These are phyloP conservation scores for Udeniomyces megalosporus DNA, from an alignment of 768 basidiomycete species.

Conservation along the genomic window DNA sequence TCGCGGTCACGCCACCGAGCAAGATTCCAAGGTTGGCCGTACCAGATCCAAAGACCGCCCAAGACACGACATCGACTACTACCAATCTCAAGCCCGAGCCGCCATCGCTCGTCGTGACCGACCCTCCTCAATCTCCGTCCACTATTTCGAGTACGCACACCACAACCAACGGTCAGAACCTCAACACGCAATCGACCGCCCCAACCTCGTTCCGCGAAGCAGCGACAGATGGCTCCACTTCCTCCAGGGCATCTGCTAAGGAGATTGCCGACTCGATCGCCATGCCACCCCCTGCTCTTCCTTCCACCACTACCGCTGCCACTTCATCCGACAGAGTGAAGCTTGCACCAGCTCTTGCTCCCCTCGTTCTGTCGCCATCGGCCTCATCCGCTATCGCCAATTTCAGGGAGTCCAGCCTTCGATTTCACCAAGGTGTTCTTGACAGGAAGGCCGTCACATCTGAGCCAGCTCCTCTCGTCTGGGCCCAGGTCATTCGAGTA, in stretches of 20 bases:
- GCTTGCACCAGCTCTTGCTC: slow-evolving; percentile 29
- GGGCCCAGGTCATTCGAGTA: slow-evolving; percentile 63
- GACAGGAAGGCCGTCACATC: slow-evolving; percentile 81
- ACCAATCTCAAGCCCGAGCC: background rate
- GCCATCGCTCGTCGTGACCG: background rate
- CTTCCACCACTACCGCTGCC: slow-evolving; percentile 36
- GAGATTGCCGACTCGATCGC: slow-evolving; percentile 8
- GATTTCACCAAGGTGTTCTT: slow-evolving; percentile 80
- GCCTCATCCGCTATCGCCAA: slow-evolving; percentile 27
- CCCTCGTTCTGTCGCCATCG: slow-evolving; percentile 22
- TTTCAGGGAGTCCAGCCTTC: slow-evolving; percentile 38
- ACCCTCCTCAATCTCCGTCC: background rate
- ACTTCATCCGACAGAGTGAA: too few species aligned
- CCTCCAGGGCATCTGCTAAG: background rate
- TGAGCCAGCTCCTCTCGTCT: slow-evolving; percentile 66
- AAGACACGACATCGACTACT: background rate
- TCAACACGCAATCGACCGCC: background rate
- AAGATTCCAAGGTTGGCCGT: too few species aligned
- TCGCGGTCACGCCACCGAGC: too few species aligned
- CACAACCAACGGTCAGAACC: too few species aligned
- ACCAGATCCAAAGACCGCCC: too few species aligned
- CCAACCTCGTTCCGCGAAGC: slow-evolving; percentile 12
- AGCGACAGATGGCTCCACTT: background rate
- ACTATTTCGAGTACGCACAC: too few species aligned
- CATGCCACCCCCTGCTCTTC: slow-evolving; percentile 21